A percentile compares a stretch with the other conserved stretches of the same genome.
Conservation (phyloP, 2,329 filamentous ascomycete genomes). For the Talaromyces sp. region DNA sequence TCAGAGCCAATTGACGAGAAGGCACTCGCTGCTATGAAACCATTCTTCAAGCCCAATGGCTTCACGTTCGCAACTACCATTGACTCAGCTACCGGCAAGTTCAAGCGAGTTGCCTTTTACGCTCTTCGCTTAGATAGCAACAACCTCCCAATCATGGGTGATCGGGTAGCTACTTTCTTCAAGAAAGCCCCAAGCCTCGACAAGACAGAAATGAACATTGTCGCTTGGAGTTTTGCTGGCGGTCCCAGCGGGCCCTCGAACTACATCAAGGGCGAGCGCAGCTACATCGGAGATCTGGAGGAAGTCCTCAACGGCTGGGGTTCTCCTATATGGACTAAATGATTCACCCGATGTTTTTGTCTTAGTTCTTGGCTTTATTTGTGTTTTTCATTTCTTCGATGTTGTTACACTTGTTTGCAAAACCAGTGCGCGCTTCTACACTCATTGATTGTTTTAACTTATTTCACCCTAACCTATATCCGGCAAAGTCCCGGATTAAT, state of each 20-base stretch:
- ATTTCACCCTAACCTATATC: too few species aligned
- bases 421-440: too few species aligned
- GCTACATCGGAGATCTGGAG: slow-evolving; percentile 13
- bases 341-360: not conserved
- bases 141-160: not conserved
- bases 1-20: not conserved
- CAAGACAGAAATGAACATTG: slow-evolving; percentile 11
- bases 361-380: not conserved
- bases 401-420: too few species aligned
- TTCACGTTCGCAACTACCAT: slow-evolving; percentile 15
- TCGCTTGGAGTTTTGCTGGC: slow-evolving; percentile 15
- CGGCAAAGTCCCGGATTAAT: too few species aligned
- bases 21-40: not conserved
- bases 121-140: slow-evolving; percentile 12
- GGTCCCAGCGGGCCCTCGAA: slow-evolving; percentile 4
- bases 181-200: slow-evolving; percentile 7
- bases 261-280: slow-evolving; percentile 17
- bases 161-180: slow-evolving; percentile 12
- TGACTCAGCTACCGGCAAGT: not conserved
- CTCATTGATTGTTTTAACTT: too few species aligned
- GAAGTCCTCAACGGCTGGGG: slow-evolving; percentile 11
- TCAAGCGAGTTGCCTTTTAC: slow-evolving; percentile 15
- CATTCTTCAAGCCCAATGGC: slow-evolving; percentile 5
- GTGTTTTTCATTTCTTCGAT: not conserved
- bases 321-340: not conserved